Percentiles rank a stretch among this genome's conserved stretches.
Evolutionary conservation across 2,329 filamentous ascomycete genomes (phyloP).

Genomic region (Botrytis fabae): DNA sequence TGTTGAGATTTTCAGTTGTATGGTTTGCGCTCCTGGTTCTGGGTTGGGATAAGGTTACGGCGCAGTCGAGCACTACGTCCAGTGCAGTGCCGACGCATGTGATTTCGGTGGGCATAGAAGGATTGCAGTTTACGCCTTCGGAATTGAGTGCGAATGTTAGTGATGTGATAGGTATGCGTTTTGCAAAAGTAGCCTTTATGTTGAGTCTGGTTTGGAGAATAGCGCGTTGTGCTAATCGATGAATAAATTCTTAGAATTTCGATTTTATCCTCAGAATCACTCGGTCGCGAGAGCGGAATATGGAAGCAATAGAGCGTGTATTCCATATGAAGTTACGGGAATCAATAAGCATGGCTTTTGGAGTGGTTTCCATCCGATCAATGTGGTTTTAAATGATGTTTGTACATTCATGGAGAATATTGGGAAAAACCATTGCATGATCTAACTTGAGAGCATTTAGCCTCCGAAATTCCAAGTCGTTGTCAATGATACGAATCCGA

Average conservation of each 20-base stretch:
- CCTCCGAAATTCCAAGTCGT: slow-evolving; percentile 46
- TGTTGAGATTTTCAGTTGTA: background rate
- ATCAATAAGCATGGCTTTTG: slow-evolving; percentile 55
- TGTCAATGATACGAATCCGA: slow-evolving; percentile 62
- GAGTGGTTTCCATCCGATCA: slow-evolving; percentile 50
- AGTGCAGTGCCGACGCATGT: slow-evolving; percentile 16
- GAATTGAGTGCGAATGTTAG: slow-evolving; percentile 31
- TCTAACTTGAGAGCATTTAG: slow-evolving; percentile 23
- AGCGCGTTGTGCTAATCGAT: background rate
- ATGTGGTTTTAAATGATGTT: slow-evolving; percentile 46
- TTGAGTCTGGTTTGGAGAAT: background rate
- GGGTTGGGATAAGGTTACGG: slow-evolving; percentile 4
- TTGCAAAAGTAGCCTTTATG: background rate
- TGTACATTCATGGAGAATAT: slow-evolving; percentile 28
- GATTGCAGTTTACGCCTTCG: slow-evolving; percentile 29
- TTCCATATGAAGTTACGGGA: slow-evolving; percentile 58
- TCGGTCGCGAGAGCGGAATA: slow-evolving; percentile 62
- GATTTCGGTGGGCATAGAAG: slow-evolving; percentile 25
- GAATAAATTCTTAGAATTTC: slow-evolving; percentile 45
- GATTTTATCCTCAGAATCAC: slow-evolving; percentile 63
- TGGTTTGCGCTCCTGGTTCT: slow-evolving; percentile 12
- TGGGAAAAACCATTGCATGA: background rate
- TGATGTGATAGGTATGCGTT: slow-evolving; percentile 32
- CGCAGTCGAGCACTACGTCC: slow-evolving; percentile 14
- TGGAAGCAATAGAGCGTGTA: slow-evolving; percentile 53